Evolutionary conservation across 2,329 filamentous ascomycete genomes (phyloP), one percentile per base, ranked within the genome.

Genomic region (Lachnellula hyalina): DNA sequence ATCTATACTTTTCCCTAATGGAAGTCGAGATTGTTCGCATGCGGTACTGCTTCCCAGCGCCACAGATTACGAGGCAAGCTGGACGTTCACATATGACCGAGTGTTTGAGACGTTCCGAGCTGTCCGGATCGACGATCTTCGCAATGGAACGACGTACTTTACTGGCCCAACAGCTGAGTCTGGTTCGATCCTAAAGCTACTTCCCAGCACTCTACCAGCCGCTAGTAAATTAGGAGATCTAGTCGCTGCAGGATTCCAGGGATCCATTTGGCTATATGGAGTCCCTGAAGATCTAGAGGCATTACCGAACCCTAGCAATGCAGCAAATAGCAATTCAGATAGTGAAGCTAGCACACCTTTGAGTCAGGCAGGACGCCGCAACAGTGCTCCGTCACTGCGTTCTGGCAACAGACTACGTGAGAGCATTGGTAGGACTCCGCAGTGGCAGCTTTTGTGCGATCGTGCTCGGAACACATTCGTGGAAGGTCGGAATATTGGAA

Each of bases 1-100:
- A 0, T 91, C 90, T 35, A 92, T 94, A 46, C 74, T 94, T 3
- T 93, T 93, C 54, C 89, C 89, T 3, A 89, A 91, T 62, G 86
- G 84, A n/a, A 90, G 85, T 61, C 81, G 84, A 49, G 86, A 89
- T 61, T 91, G 87, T 66, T 90, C 86, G 62, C 87, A 92, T 70
- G 87, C 87, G 19, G 84, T 87, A 1, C 70, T 93, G 46, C 74
- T 93, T 15, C 67, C 68, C 15, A 68, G 58, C 48, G 47, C 58
- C 25, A 55, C 56, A 14, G 64, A 80, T 40, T 81, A 84, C 52
- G 88, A 90, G 68, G 83, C 86, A 25, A 81, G 76, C 57, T 93
- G 87, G 87, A 81, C 88, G 0, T 87, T 93, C 62, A 86, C 87
- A 1, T 93, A 90, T 63, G 88, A 93, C 66, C 77, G 83, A 58